Percentiles rank a stretch among this genome's conserved stretches.
phyloP scores from a whole-genome alignment of 176 grass and related monocot species.

The Aegilops bicornis region DNA sequence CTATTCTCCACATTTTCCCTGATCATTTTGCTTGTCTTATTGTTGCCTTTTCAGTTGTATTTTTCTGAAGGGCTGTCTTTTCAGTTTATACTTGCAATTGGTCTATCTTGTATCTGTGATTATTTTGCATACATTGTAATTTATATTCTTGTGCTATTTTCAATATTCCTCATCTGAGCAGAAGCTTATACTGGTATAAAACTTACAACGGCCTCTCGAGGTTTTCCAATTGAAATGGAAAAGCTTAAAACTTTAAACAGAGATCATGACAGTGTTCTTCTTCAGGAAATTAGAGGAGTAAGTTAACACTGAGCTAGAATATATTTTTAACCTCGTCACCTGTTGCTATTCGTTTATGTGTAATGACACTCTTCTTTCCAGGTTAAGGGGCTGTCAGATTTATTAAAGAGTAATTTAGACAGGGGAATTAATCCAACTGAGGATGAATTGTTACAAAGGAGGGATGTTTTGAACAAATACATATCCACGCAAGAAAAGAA shows the following conservation, averaged over 20 bases:
- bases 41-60: neutral
- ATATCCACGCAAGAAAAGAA: constrained; percentile 81
- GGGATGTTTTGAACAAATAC: constrained; percentile 60
- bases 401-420: constrained; percentile 72
- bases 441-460: constrained; percentile 57
- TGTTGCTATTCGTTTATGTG: neutral
- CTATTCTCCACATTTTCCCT: neutral
- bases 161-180: constrained; percentile 44
- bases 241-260: constrained; percentile 56
- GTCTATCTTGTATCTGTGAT: neutral
- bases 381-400: constrained; percentile 64
- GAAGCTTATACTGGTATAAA: constrained; percentile 55
- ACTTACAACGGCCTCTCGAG: constrained; percentile 40
- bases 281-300: constrained; percentile 60
- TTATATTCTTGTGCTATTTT: constrained; percentile 42
- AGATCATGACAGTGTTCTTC: constrained; percentile 40
- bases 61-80: neutral
- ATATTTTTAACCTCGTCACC: neutral
- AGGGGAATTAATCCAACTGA: constrained; percentile 48
- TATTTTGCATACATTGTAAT: constrained; percentile 39
- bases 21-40: neutral
- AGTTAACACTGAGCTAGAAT: constrained; percentile 25
- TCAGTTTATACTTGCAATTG: constrained; percentile 15
- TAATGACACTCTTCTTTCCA: constrained; percentile 21
- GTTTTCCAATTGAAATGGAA: constrained; percentile 64